A percentile compares a stretch with the other conserved stretches of the same genome.
Evolutionary conservation across 2,329 filamentous ascomycete species (phyloP).

Genomic region (Elsinoe fawcettii): DNA sequence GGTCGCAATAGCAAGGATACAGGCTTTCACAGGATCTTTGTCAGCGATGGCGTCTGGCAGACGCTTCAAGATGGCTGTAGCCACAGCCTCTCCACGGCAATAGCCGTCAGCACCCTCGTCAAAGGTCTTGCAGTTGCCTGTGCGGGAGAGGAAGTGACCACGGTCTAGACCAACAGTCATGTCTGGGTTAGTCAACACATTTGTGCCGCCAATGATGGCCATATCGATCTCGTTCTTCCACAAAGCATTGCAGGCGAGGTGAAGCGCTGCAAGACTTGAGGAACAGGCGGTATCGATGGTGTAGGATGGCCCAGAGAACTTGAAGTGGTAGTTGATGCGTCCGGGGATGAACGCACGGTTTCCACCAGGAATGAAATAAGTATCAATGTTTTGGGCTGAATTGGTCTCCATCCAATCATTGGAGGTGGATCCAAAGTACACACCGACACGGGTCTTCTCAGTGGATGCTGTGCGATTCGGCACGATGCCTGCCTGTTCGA

Average conservation of each 20-base stretch:
- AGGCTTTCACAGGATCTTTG: constrained; percentile 28
- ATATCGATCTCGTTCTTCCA: constrained; percentile 27
- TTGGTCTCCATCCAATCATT: constrained; percentile 26
- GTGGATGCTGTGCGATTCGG: constrained; percentile 18
- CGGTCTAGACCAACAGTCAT: constrained; percentile 22
- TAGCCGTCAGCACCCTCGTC: constrained; percentile 27
- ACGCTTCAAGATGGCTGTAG: constrained; percentile 26
- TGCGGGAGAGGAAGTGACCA: constrained; percentile 24
- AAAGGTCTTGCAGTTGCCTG: constrained; percentile 23
- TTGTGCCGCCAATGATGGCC: constrained; percentile 26
- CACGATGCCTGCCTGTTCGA: constrained; percentile 20
- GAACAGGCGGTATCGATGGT: constrained; percentile 28
- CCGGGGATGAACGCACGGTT: constrained; percentile 24
- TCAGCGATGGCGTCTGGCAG: constrained; percentile 28
- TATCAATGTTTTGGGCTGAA: constrained; percentile 21
- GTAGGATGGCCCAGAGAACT: constrained; percentile 23
- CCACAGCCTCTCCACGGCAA: constrained; percentile 26
- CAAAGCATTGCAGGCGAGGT: constrained; percentile 23
- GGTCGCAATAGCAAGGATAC: constrained; percentile 23
- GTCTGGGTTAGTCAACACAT: constrained; percentile 26
- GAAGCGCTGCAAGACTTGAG: constrained; percentile 22
- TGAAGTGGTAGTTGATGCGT: constrained; percentile 24
- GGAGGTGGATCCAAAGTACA: constrained; percentile 20
- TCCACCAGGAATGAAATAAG: constrained; percentile 25
- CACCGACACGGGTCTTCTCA: constrained; percentile 17